Percentiles rank a stretch among this genome's conserved stretches.
These are phyloP conservation scores for Lotus japonicus DNA, from an alignment of 306 rosid species.

Conservation along the genomic window DNA sequence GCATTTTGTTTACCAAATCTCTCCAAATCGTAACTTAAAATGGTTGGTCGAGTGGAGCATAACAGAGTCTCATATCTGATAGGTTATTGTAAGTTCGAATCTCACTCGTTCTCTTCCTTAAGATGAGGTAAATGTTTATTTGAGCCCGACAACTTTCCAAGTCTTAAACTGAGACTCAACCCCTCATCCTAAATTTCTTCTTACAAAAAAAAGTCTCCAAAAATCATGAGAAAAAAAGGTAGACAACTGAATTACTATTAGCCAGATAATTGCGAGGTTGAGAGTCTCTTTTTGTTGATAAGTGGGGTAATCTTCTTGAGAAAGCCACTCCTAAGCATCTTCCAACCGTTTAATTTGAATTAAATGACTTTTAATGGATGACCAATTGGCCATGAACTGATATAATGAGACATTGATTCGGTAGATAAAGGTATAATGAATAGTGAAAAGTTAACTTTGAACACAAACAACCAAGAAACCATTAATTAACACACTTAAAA, in stretches of 20 bases:
- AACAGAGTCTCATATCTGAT: too few relatives aligned
- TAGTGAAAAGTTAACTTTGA: background rate
- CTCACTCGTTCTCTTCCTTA: too few relatives aligned
- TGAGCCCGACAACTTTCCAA: too few relatives aligned
- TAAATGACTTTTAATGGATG: background rate
- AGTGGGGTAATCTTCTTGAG: constrained; percentile 13
- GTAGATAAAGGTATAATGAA: background rate
- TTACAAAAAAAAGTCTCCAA: too few relatives aligned
- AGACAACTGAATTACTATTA: background rate
- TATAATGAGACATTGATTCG: background rate
- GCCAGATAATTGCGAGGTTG: constrained; percentile 8
- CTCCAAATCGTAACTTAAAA: too few relatives aligned
- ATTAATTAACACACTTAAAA: too few relatives aligned
- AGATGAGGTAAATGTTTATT: too few relatives aligned
- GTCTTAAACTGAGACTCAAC: too few relatives aligned
- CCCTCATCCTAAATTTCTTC: too few relatives aligned
- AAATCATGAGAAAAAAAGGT: background rate
- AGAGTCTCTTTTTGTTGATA: background rate
- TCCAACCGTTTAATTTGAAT: background rate
- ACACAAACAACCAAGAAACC: background rate
- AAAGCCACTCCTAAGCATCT: constrained; percentile 18
- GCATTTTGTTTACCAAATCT: constrained; percentile 1
- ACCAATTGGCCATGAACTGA: background rate
- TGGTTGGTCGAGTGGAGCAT: too few relatives aligned
- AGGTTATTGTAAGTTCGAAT: too few relatives aligned